phyloP scores from a whole-genome alignment of 129 eudicot genomes.

The Chrysanthemum seticuspe region DNA sequence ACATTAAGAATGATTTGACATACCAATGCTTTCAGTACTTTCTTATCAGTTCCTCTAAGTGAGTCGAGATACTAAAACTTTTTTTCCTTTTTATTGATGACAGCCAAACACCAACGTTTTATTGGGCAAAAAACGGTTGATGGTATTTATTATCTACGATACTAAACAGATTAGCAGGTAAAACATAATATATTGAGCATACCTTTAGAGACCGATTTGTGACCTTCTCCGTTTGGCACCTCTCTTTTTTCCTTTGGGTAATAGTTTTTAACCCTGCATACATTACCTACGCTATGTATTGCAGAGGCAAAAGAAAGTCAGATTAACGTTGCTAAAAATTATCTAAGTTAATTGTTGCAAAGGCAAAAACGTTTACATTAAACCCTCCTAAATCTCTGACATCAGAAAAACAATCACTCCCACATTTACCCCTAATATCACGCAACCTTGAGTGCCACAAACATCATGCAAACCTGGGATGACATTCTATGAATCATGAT shows the following conservation, averaged over 20 bases:
- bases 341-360: too few relatives aligned
- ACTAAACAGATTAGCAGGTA: background rate
- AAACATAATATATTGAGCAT: background rate
- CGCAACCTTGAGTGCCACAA: too few relatives aligned
- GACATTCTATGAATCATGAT: too few relatives aligned
- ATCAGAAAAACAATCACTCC: too few relatives aligned
- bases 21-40: slow-evolving; percentile 74
- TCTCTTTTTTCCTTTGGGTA: slow-evolving; percentile 53
- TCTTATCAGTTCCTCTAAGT: slow-evolving; percentile 60
- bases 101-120: slow-evolving; percentile 87
- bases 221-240: slow-evolving; percentile 52
- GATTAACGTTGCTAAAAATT: too few relatives aligned
- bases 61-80: slow-evolving; percentile 93
- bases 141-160: background rate
- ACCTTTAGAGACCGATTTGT: slow-evolving; percentile 56
- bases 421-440: too few relatives aligned
- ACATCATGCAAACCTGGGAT: too few relatives aligned
- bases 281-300: too few relatives aligned
- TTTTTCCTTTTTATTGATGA: slow-evolving; percentile 80
- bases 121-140: background rate
- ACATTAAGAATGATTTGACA: background rate
- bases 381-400: too few relatives aligned
- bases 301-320: too few relatives aligned
- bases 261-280: slow-evolving; percentile 35
- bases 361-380: too few relatives aligned